Base-by-base conservation (phyloP, 1,284 basidiomycete species). In the Vanrija sp. region DNA sequence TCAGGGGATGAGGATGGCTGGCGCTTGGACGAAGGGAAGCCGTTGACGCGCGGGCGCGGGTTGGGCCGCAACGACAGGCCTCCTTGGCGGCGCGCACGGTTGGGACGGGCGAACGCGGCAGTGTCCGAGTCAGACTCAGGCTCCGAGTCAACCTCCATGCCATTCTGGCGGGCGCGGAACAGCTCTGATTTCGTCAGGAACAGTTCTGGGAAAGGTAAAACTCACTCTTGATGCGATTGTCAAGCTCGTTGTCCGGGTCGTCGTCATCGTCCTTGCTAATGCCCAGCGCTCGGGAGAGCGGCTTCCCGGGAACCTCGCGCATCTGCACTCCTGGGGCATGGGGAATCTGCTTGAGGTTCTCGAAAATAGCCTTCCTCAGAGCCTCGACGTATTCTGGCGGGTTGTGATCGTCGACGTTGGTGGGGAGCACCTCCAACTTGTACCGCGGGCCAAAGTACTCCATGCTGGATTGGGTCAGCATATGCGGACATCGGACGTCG, bases 391-490 rank as follows among this genome's bases (percentile, higher is more conserved):
- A 90, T 65, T 93, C 87, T 62, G 83, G 84, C 51, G 87, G 76
- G 72, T 98, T 98, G 67, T 89, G 77, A 71, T 98, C 92, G 59
- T 96, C 93, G 86, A 96, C 91, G 69, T 97, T 97, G 62, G 88
- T 98, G 55, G 82, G 82, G 10, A 86, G 82, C 3, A 98, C 94
- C 67, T 97, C 92, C 25, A 98, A 81, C 63, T 94, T 83, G 77
- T 95, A 98, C 54, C 93, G 82, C 14, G 96, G 96, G 0, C 94
- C 95, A 73, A 94, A 98, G 85, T 94, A 98, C 73, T 98, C 94
- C 71, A 97, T 90, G 75, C 73, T 75, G 59, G 8, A 14, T 16
- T 35, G 27, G 25, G 41, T 44, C 25, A 31, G 23, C 12, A 12
- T 14, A 14, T 31, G 31, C 31, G 12, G 12, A 4, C 15, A 7